These are phyloP conservation scores for Tricholoma saponaceum DNA, from an alignment of 768 basidiomycete species.

Conservation along the genomic window DNA sequence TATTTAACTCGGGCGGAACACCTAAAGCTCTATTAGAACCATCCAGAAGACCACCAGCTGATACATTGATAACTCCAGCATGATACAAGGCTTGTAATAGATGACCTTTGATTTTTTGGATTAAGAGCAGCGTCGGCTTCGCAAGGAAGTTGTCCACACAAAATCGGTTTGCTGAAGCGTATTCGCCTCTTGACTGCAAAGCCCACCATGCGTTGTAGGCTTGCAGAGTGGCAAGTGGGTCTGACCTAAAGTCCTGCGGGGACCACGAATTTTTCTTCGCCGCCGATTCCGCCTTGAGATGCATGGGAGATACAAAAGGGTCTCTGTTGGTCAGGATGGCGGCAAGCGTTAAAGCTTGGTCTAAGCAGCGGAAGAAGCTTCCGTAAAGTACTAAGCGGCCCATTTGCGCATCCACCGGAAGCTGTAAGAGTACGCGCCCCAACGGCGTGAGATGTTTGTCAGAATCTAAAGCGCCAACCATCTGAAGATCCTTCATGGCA, in stretches of 20 bases:
- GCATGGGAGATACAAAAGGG: conserved; percentile 83
- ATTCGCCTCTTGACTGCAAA: conserved; percentile 64
- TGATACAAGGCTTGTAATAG: conserved; percentile 73
- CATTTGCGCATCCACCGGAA: conserved; percentile 88
- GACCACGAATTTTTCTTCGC: conserved; percentile 76
- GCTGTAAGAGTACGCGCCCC: conserved; percentile 81
- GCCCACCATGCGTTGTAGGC: conserved; percentile 84
- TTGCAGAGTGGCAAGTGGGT: conserved; percentile 70
- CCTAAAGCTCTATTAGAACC: conserved; percentile 28
- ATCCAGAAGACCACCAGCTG: conserved; percentile 56
- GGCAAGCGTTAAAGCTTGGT: conserved; percentile 85
- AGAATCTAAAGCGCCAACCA: conserved; percentile 83
- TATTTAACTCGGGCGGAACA: conserved; percentile 67
- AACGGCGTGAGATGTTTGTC: conserved; percentile 78
- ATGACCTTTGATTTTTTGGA: conserved; percentile 77
- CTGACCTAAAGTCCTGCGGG: conserved; percentile 76
- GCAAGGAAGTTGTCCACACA: conserved; percentile 84
- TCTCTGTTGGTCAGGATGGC: conserved; percentile 88
- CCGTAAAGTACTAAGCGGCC: conserved; percentile 88
- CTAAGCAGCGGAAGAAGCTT: conserved; percentile 89
- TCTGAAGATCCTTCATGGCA: conserved; percentile 74
- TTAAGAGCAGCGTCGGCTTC: conserved; percentile 77
- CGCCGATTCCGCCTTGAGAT: conserved; percentile 66
- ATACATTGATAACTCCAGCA: conserved; percentile 79
- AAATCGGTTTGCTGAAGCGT: conserved; percentile 66